phyloP scores from a whole-genome alignment of 495 filamentous ascomycete species.

The Hypoxylon perforatum region DNA sequence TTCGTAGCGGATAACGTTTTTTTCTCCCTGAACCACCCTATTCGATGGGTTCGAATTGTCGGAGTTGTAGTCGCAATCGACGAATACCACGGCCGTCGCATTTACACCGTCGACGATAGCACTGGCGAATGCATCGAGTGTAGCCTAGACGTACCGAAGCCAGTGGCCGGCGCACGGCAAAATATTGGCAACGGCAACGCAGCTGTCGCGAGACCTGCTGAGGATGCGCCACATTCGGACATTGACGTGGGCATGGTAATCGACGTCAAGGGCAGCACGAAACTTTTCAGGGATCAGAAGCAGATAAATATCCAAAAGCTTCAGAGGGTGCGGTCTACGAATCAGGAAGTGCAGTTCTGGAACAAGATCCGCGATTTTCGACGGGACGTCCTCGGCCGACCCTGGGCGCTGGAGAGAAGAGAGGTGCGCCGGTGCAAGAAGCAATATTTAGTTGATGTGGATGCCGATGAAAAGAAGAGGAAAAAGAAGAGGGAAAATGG shows the following conservation, averaged over 20 bases:
- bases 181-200: conserved; percentile 12
- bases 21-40: conserved; percentile 88
- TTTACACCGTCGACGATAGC: conserved; percentile 86
- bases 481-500: conserved; percentile 51
- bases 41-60: conserved; percentile 82
- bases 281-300: conserved; percentile 67
- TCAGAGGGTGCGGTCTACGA: conserved; percentile 67
- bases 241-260: conserved; percentile 76
- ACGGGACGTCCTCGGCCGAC: conserved; percentile 69
- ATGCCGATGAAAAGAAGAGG: conserved; percentile 53
- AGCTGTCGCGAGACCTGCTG: neutral
- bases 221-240: conserved; percentile 26
- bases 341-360: conserved; percentile 83
- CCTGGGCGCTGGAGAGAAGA: conserved; percentile 71
- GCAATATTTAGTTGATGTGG: conserved; percentile 55
- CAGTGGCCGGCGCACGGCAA: conserved; percentile 11
- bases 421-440: conserved; percentile 65
- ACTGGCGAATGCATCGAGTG: conserved; percentile 81
- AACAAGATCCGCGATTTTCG: conserved; percentile 71
- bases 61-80: conserved; percentile 83
- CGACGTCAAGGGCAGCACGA: conserved; percentile 81
- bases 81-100: conserved; percentile 65
- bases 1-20: conserved; percentile 74
- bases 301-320: conserved; percentile 80
- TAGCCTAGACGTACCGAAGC: conserved; percentile 36